Evolutionary conservation across 306 rosid genomes (phyloP).

Genomic region (Acacia melanoxylon): DNA sequence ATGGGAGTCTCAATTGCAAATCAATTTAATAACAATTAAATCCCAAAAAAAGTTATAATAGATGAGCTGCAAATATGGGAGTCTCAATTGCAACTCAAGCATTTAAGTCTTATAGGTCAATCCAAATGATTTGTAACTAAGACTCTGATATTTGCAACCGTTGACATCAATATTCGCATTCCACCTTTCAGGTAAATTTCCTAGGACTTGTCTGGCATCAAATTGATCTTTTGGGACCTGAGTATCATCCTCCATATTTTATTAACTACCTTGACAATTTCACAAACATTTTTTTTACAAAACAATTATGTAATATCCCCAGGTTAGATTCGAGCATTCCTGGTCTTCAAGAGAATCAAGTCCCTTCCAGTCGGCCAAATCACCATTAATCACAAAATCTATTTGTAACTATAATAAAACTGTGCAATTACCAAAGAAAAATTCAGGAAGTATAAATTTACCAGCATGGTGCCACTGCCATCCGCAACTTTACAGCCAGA

Average conservation of each 20-base stretch:
- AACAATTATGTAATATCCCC: background rate
- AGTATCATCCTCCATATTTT: background rate
- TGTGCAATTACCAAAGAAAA: background rate
- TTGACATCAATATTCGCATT: background rate
- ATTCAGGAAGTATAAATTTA: conserved; percentile 35
- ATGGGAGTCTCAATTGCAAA: background rate
- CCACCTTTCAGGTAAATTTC: background rate
- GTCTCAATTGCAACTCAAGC: background rate
- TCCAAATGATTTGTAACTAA: background rate
- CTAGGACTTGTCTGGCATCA: background rate
- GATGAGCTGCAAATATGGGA: background rate
- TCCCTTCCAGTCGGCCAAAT: background rate
- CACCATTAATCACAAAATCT: background rate
- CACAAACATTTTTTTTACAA: background rate
- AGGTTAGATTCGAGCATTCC: background rate
- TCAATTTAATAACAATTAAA: background rate
- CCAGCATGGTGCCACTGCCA: conserved; percentile 97
- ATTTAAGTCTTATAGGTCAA: background rate
- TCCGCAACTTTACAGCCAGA: conserved; percentile 99
- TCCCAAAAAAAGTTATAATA: background rate
- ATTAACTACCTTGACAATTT: conserved; percentile 23
- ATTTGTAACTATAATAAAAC: background rate
- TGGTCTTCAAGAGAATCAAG: background rate
- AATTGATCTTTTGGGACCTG: background rate
- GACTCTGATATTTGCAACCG: background rate